Evolutionary conservation across 1,284 basidiomycete genomes (phyloP), one percentile per base, ranked within the genome.

Genomic region (Ceratobasidium sp.): DNA sequence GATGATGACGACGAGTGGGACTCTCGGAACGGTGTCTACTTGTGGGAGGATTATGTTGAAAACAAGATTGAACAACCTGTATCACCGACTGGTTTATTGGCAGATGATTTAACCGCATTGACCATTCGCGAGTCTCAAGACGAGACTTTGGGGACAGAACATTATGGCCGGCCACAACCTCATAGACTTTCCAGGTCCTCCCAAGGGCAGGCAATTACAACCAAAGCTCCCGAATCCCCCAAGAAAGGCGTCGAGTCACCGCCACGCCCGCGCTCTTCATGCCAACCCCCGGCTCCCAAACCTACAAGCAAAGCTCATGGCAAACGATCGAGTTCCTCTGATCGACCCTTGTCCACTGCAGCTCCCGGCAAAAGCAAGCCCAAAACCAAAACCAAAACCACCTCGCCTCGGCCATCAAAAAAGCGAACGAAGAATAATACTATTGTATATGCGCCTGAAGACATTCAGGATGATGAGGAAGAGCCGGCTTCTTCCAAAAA

Each of bases 401-500:
- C 19, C n/a, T 69, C 66, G 11, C 53, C 66, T n/a, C 59, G 62
- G 39, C 53, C 34, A 29, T 16, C 19, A n/a, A 69, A 62, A 56
- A 59, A 24, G 16, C 49, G 61, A 22, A 24, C 24, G 27, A 61
- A 48, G 49, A 53, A 66, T 3, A 46, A 54, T 37, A 39, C 31
- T 43, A 24, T 7, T 22, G 31, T 48, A 16, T 27, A 69, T 56
- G 29, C 41, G 43, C 34, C 34, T 19, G 53, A 56, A 41, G n/a
- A 71, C 19, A 54, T 27, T 64, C 84, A 85, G 71, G 80, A 81
- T 19, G 80, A 80, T 27, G 34, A 37, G 39, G 58, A 43, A 43
- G 49, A 53, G 19, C 7, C 27, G 2, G 43, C 72, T 22, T 77
- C 81, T 59, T 77, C 80, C 61, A 66, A 66, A 51, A 74, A 78